These are phyloP conservation scores for Torulaspora franciscae DNA, from an alignment of 805 yeast genomes.

Conservation along the genomic window DNA sequence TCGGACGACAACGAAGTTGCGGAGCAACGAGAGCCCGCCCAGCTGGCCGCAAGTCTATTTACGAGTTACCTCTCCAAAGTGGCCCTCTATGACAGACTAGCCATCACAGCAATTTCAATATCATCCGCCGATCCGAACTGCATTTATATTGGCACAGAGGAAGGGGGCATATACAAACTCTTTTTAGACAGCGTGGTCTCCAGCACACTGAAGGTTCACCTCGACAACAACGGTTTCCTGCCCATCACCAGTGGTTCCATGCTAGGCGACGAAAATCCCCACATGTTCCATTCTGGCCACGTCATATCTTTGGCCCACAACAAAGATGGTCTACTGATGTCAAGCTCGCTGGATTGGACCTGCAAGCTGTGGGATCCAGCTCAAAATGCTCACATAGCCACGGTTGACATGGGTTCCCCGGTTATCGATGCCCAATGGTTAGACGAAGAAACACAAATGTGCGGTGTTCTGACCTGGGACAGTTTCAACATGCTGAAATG, in stretches of 20 bases:
- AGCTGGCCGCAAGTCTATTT: slow-evolving; percentile 4
- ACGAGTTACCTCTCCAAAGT: slow-evolving; percentile 12
- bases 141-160: slow-evolving; percentile 26
- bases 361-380: slow-evolving; percentile 26
- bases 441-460: slow-evolving; percentile 1
- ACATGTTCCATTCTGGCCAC: slow-evolving; percentile 23
- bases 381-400: slow-evolving; percentile 12
- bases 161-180: slow-evolving; percentile 30
- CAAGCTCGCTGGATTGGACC: slow-evolving; percentile 28
- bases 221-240: slow-evolving; percentile 23
- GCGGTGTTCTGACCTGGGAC: slow-evolving; percentile 17
- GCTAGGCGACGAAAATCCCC: background rate
- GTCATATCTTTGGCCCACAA: slow-evolving; percentile 19
- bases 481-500: slow-evolving; percentile 12
- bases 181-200: slow-evolving; percentile 7
- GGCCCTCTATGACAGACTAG: slow-evolving; percentile 17
- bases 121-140: slow-evolving; percentile 22
- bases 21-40: background rate
- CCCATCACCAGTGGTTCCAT: slow-evolving; percentile 9
- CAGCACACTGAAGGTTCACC: slow-evolving; percentile 7
- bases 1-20: slow-evolving; percentile 3
- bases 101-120: slow-evolving; percentile 17
- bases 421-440: slow-evolving; percentile 22
- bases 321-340: slow-evolving; percentile 17
- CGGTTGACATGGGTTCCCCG: slow-evolving; percentile 19